These are phyloP conservation scores for Pythium periplocum DNA, from an alignment of 352 stramenopile species.

Conservation along the genomic window DNA sequence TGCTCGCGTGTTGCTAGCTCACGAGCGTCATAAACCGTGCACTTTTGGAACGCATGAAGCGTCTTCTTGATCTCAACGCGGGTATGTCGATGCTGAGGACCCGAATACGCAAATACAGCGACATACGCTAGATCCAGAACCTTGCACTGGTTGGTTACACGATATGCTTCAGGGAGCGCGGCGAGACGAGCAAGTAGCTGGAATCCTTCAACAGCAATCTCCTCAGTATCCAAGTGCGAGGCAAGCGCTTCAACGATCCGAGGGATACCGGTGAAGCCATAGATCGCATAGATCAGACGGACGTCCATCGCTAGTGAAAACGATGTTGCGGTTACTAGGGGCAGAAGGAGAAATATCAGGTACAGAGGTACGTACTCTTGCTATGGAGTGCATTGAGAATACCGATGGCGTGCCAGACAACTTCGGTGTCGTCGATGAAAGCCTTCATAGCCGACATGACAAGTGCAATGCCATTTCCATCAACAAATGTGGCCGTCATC, in stretches of 20 bases:
- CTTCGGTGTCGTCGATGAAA: constrained; percentile 53
- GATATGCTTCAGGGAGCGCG: constrained; percentile 32
- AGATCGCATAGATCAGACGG: constrained; percentile 38
- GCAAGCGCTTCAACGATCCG: constrained; percentile 62
- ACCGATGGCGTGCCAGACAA: constrained; percentile 68
- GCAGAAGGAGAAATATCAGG: not conserved
- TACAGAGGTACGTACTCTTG: constrained; percentile 26
- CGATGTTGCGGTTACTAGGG: too few species aligned
- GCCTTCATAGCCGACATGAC: constrained; percentile 42
- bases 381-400: constrained; percentile 62
- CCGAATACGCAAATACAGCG: constrained; percentile 61
- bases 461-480: constrained; percentile 53
- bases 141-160: constrained; percentile 51
- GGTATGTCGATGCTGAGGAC: constrained; percentile 54
- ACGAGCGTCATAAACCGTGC: constrained; percentile 47
- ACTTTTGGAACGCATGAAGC: constrained; percentile 65
- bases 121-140: constrained; percentile 70
- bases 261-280: constrained; percentile 47
- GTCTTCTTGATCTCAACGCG: constrained; percentile 57
- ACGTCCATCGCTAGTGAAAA: constrained; percentile 33
- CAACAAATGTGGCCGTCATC: constrained; percentile 57
- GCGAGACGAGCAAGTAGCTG: constrained; percentile 56
- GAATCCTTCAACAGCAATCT: constrained; percentile 71
- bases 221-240: constrained; percentile 61
- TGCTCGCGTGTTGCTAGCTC: constrained; percentile 44